These are phyloP conservation scores for Aspergillus intermedius DNA, from an alignment of 2,329 filamentous ascomycete species.

Conservation along the genomic window DNA sequence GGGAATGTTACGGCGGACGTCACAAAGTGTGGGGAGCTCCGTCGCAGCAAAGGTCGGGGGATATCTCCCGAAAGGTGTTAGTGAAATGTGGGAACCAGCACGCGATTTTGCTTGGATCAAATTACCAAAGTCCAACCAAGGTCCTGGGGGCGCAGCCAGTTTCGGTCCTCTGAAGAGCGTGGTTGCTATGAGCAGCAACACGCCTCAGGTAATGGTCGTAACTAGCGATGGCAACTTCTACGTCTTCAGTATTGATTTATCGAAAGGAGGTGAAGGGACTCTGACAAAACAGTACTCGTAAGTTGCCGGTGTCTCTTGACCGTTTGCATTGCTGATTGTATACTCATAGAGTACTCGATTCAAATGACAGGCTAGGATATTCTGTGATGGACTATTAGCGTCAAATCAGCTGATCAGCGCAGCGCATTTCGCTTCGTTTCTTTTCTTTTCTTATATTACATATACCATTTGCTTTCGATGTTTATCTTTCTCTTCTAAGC, in stretches of 20 bases:
- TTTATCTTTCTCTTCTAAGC: not conserved
- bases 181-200: slow-evolving; percentile 94
- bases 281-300: slow-evolving; percentile 90
- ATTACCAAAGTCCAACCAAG: slow-evolving; percentile 60
- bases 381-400: slow-evolving; percentile 30
- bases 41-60: slow-evolving; percentile 85
- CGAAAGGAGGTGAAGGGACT: slow-evolving; percentile 86
- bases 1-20: slow-evolving; percentile 87
- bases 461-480: not conserved
- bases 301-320: slow-evolving; percentile 35
- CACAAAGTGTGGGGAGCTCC: slow-evolving; percentile 83
- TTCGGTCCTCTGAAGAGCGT: slow-evolving; percentile 70
- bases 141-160: slow-evolving; percentile 29
- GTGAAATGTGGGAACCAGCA: slow-evolving; percentile 94
- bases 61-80: slow-evolving; percentile 87
- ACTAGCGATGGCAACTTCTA: slow-evolving; percentile 94
- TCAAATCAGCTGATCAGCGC: not conserved
- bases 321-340: not conserved
- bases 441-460: not conserved
- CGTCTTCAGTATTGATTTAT: slow-evolving; percentile 91
- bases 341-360: slow-evolving; percentile 34
- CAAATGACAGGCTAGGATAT: slow-evolving; percentile 37
- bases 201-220: slow-evolving; percentile 95
- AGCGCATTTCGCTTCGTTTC: not conserved
- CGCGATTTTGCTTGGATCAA: slow-evolving; percentile 97